A percentile compares a stretch with the other conserved stretches of the same genome.
These are phyloP conservation scores for Pistacia vera DNA, from an alignment of 345 rosid species.

Conservation along the genomic window DNA sequence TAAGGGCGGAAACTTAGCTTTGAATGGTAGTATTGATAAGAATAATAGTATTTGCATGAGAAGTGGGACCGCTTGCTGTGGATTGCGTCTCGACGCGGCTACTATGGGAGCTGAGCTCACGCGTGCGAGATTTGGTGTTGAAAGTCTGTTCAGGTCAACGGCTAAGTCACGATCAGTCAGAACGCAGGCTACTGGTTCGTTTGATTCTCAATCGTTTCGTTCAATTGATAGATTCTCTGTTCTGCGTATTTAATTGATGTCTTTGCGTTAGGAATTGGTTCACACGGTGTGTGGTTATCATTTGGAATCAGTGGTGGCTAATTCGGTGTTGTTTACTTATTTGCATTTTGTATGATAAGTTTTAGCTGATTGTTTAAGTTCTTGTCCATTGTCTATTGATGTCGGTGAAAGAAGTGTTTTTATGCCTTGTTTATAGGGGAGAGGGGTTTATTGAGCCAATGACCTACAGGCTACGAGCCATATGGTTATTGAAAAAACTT, in stretches of 20 bases:
- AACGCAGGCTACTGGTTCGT: slow-evolving; percentile 76
- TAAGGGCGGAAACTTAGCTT: slow-evolving; percentile 26
- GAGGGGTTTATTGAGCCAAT: not conserved
- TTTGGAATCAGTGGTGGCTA: not conserved
- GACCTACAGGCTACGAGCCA: not conserved
- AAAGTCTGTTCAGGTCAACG: slow-evolving; percentile 43
- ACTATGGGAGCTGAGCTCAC: slow-evolving; percentile 69
- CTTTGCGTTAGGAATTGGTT: not conserved
- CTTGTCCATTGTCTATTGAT: not conserved
- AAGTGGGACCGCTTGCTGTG: slow-evolving; percentile 29
- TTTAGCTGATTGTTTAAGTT: not conserved
- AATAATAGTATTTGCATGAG: slow-evolving; percentile 30
- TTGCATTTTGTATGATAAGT: not conserved
- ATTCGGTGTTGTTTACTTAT: not conserved
- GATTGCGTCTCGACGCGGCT: slow-evolving; percentile 36
- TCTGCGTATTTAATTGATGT: not conserved
- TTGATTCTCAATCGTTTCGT: not conserved
- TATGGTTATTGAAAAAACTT: not conserved
- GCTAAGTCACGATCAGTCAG: slow-evolving; percentile 60
- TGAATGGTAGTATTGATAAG: not conserved
- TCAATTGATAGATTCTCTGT: not conserved
- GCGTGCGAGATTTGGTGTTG: slow-evolving; percentile 43
- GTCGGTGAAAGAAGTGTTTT: not conserved
- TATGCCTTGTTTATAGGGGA: no score
- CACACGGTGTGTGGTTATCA: not conserved